These are phyloP conservation scores for Nephelium lappaceum DNA, from an alignment of 345 rosid genomes.

Conservation along the genomic window DNA sequence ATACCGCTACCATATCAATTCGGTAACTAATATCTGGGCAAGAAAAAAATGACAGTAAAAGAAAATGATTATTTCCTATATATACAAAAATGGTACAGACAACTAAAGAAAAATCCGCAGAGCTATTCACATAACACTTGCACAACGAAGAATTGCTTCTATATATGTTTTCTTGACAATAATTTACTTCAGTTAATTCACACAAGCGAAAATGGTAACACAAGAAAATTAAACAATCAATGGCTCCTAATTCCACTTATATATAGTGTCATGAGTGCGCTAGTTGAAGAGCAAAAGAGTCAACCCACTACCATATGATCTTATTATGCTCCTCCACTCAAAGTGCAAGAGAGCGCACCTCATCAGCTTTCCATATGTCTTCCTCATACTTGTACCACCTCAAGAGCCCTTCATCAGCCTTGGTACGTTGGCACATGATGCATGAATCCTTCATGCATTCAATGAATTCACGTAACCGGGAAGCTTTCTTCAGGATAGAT, in stretches of 20 bases:
- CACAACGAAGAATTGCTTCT: neutral
- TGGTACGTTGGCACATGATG: slow-evolving; percentile 71
- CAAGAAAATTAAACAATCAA: neutral
- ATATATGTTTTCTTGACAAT: neutral
- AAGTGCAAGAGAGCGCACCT: slow-evolving; percentile 59
- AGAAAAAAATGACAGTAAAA: neutral
- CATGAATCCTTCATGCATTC: slow-evolving; percentile 68
- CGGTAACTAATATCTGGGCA: neutral
- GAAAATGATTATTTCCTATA: slow-evolving; percentile 2
- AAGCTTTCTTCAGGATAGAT: slow-evolving; percentile 51
- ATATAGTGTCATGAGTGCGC: neutral
- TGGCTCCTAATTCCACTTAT: neutral
- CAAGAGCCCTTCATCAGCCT: slow-evolving; percentile 73
- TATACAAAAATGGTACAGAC: neutral
- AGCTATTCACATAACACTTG: neutral
- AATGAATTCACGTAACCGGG: slow-evolving; percentile 53
- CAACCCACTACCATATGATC: neutral
- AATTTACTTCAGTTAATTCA: neutral
- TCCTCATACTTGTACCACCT: slow-evolving; percentile 89
- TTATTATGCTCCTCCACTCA: slow-evolving; percentile 25
- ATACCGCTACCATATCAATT: neutral
- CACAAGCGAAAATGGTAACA: neutral
- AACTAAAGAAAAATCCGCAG: neutral
- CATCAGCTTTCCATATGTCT: slow-evolving; percentile 81
- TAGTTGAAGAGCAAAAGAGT: neutral